A percentile compares a stretch with the other conserved stretches of the same genome.
Evolutionary conservation across 2,329 filamentous ascomycete species (phyloP).

Genomic region (Diaporthe humulicola): DNA sequence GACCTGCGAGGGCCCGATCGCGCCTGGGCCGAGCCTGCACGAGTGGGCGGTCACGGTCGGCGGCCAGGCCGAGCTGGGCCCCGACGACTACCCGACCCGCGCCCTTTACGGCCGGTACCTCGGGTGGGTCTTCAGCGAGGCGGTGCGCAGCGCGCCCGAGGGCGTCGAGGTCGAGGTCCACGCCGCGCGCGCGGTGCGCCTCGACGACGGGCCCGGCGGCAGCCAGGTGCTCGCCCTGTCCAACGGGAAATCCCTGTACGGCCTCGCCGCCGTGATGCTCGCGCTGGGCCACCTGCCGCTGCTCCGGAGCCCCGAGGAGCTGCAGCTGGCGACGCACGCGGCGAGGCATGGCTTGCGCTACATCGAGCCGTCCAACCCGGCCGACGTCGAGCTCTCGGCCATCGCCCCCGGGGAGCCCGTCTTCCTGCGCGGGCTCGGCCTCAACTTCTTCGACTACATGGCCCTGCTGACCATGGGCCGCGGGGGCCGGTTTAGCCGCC

Average conservation of each 20-base stretch:
- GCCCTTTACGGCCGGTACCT: constrained; percentile 39
- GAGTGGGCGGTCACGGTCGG: constrained; percentile 9
- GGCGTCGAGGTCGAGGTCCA: constrained; percentile 18
- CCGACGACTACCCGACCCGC: constrained; percentile 24
- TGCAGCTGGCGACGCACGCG: constrained; percentile 19
- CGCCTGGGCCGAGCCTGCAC: constrained; percentile 13
- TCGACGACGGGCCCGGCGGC: constrained; percentile 12
- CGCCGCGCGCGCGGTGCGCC: constrained; percentile 2
- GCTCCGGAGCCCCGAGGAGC: background rate
- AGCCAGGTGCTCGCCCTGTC: constrained; percentile 16
- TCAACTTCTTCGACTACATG: constrained; percentile 29
- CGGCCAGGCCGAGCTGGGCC: constrained; percentile 8
- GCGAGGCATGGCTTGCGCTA: background rate
- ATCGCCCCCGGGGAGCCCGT: constrained; percentile 3
- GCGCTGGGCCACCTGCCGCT: constrained; percentile 25
- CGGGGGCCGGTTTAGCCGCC: constrained; percentile 7
- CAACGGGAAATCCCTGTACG: background rate
- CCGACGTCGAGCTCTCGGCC: constrained; percentile 13
- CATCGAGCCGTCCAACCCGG: constrained; percentile 18
- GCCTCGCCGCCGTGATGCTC: constrained; percentile 12
- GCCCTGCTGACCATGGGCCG: constrained; percentile 15
- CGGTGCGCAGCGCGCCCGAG: constrained; percentile 31
- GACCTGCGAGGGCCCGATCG: constrained; percentile 6
- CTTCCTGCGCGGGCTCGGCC: constrained; percentile 26
- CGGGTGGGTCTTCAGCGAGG: constrained; percentile 44